Conservation (phyloP, 352 stramenopile species). For the Phytophthora melonis region DNA sequence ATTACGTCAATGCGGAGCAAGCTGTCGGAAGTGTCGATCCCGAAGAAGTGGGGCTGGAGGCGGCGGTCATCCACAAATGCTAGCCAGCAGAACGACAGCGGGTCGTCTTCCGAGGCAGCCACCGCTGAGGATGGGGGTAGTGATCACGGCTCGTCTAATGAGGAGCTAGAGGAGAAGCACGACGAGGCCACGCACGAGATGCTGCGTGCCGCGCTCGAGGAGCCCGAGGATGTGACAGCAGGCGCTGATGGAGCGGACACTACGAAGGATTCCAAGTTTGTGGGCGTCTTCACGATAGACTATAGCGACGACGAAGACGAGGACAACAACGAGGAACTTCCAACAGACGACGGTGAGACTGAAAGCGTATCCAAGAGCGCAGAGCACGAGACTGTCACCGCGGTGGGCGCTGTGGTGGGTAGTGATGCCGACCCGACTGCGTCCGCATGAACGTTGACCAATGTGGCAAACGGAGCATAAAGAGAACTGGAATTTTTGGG, state of each 20-base stretch:
- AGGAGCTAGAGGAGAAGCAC: constrained; percentile 52
- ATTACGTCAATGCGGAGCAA: constrained; percentile 65
- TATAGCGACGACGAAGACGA: constrained; percentile 82
- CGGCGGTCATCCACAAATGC: constrained; percentile 49
- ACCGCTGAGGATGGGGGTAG: constrained; percentile 72
- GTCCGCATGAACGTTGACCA: constrained; percentile 25
- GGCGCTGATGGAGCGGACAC: constrained; percentile 16
- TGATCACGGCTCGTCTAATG: constrained; percentile 63
- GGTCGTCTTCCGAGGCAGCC: constrained; percentile 70
- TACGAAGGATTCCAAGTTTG: constrained; percentile 55
- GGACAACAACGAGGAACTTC: constrained; percentile 25
- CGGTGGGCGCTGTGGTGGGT: constrained; percentile 23
- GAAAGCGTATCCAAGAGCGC: constrained; percentile 17
- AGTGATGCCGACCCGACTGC: constrained; percentile 25
- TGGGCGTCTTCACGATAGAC: constrained; percentile 84
- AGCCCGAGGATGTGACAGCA: constrained; percentile 33
- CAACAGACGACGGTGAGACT: not conserved
- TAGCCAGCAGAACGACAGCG: constrained; percentile 62
- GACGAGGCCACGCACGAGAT: constrained; percentile 55
- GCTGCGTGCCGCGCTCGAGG: constrained; percentile 47
- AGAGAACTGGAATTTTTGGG: constrained; percentile 26
- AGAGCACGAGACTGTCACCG: constrained; percentile 13
- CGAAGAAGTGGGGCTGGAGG: constrained; percentile 66
- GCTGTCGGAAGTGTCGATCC: constrained; percentile 74
- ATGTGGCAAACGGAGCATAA: constrained; percentile 10